Percentiles rank a stretch among this genome's conserved stretches.
These are phyloP conservation scores for Fusarium xyrophilum DNA, from an alignment of 2,329 filamentous ascomycete genomes.

Conservation along the genomic window DNA sequence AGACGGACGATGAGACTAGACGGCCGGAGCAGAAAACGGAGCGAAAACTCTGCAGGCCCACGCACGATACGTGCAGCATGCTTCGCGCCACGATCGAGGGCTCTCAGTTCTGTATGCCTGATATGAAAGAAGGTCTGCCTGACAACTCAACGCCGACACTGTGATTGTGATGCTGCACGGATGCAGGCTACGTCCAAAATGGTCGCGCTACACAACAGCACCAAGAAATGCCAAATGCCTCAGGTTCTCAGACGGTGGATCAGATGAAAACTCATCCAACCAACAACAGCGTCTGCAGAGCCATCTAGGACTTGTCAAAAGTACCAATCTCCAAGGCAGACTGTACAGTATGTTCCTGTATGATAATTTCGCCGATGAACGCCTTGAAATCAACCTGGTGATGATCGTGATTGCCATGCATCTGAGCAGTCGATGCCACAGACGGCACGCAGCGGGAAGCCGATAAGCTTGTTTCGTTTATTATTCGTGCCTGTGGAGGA, in stretches of 20 bases:
- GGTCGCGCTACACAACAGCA: conserved; percentile 15
- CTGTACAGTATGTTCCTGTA: background rate
- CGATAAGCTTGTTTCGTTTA: conserved; percentile 33
- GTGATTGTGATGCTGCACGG: conserved; percentile 29
- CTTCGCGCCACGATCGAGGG: conserved; percentile 23
- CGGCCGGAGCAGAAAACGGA: conserved; percentile 26
- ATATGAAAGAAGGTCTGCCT: conserved; percentile 7
- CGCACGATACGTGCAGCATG: conserved; percentile 17
- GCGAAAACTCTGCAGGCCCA: conserved; percentile 36
- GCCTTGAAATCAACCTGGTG: background rate
- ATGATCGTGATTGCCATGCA: conserved; percentile 28
- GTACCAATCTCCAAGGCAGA: background rate
- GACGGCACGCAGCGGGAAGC: conserved; percentile 24
- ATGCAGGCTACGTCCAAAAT: conserved; percentile 30
- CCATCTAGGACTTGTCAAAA: conserved; percentile 16
- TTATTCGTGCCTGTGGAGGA: conserved; percentile 17
- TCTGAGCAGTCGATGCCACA: background rate
- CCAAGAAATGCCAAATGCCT: conserved; percentile 27
- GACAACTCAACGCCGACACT: conserved; percentile 5
- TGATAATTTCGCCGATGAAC: background rate
- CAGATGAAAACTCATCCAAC: conserved; percentile 11
- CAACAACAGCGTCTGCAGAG: conserved; percentile 6
- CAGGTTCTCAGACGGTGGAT: conserved; percentile 30
- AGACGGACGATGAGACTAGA: background rate
- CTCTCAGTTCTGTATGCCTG: background rate